Evolutionary conservation across 148 eudicot species (phyloP).

Genomic region (Agrostemma githago): DNA sequence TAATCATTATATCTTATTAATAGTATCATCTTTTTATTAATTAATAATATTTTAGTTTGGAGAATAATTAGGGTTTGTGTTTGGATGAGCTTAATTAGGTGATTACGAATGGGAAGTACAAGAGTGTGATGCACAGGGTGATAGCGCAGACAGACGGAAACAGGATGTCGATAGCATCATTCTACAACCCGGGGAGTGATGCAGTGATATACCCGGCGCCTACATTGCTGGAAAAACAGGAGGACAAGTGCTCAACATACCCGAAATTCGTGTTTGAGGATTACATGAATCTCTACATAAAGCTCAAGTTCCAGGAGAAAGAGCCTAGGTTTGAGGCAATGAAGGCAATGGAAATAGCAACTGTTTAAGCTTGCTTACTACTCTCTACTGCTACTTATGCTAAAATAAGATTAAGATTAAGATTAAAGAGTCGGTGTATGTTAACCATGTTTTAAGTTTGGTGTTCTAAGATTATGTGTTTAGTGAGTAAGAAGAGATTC

Average conservation of each 20-base stretch:
- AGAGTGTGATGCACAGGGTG: slow-evolving; percentile 90
- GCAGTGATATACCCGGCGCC: slow-evolving; percentile 88
- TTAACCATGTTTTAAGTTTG: slow-evolving; percentile 7
- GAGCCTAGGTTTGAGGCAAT: slow-evolving; percentile 88
- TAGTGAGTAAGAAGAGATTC: slow-evolving; percentile 2
- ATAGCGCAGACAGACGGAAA: slow-evolving; percentile 70
- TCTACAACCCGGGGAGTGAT: slow-evolving; percentile 95
- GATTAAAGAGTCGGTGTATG: background rate
- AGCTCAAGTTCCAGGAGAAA: slow-evolving; percentile 81
- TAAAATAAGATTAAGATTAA: slow-evolving; percentile 9
- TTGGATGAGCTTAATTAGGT: slow-evolving; percentile 37
- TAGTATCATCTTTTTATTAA: too few species aligned
- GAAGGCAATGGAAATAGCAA: slow-evolving; percentile 55
- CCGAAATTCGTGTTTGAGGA: slow-evolving; percentile 88
- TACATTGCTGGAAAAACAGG: slow-evolving; percentile 45
- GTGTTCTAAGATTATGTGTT: slow-evolving; percentile 9
- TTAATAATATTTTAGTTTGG: background rate
- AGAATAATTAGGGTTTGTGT: background rate
- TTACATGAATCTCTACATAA: slow-evolving; percentile 87
- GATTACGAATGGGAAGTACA: slow-evolving; percentile 87
- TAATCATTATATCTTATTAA: too few species aligned
- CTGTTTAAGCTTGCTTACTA: slow-evolving; percentile 27
- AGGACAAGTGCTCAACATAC: slow-evolving; percentile 34
- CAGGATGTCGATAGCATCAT: slow-evolving; percentile 93
- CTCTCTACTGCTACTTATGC: background rate